phyloP scores from a whole-genome alignment of 2,329 filamentous ascomycete genomes.

The Clonostachys rosea region DNA sequence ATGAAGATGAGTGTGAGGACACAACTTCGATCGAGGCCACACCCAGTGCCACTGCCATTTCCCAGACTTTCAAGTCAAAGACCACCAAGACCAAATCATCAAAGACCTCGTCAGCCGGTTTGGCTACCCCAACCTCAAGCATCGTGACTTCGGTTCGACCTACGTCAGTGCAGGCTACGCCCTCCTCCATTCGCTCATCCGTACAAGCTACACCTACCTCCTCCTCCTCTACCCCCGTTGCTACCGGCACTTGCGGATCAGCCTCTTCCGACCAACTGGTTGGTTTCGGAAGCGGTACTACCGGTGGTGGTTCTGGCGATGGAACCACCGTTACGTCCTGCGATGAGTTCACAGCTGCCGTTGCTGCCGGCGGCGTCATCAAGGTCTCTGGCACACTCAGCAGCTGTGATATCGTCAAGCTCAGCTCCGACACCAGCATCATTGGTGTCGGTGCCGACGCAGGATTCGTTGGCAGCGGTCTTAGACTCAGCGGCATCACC shows the following conservation, averaged over 20 bases:
- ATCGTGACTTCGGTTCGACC: too few relatives aligned
- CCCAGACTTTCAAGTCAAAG: too few relatives aligned
- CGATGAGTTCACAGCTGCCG: slow-evolving; percentile 29
- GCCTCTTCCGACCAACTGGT: slow-evolving; percentile 4
- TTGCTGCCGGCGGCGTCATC: slow-evolving; percentile 32
- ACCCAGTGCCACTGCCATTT: too few relatives aligned
- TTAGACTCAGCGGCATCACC: slow-evolving; percentile 37
- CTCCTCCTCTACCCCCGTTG: too few relatives aligned
- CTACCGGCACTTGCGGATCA: neutral
- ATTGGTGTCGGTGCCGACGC: slow-evolving; percentile 38
- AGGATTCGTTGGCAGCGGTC: slow-evolving; percentile 36
- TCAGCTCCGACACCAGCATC: slow-evolving; percentile 44
- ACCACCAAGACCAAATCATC: too few relatives aligned
- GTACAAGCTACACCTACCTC: too few relatives aligned
- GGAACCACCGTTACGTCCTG: slow-evolving; percentile 39
- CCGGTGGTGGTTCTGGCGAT: slow-evolving; percentile 36
- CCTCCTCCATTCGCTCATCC: too few relatives aligned
- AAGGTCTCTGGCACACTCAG: slow-evolving; percentile 37
- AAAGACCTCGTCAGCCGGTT: too few relatives aligned
- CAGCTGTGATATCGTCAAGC: slow-evolving; percentile 33
- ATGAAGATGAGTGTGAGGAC: too few relatives aligned
- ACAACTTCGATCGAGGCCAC: neutral
- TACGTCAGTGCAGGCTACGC: too few relatives aligned
- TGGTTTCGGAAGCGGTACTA: slow-evolving; percentile 30
- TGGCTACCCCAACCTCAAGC: too few relatives aligned